Base-by-base conservation (phyloP, 345 rosid genomes). In the Atalantia buxifolia region DNA sequence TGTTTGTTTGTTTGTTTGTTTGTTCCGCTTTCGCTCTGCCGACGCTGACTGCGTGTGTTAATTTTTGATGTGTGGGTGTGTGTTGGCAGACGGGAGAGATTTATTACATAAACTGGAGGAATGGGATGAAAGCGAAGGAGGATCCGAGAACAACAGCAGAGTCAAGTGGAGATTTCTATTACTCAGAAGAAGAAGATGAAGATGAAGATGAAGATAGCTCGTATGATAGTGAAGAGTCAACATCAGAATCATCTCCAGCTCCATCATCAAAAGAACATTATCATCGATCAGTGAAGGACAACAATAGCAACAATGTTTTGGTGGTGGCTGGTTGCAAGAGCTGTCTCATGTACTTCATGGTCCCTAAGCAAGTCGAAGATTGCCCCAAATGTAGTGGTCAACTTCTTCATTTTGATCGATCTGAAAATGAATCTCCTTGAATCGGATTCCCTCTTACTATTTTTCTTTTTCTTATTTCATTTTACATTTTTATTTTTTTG, bases 291-390 rank as follows among this genome's bases (percentile, higher is more conserved):
- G 85, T 78, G 50, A 85, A 81, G 69, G 83, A 82, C 42, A 84
- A 88, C 55, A 88, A 86, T 21, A 85, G 77, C 57, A 53, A 18
- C 22, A 84, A 79, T 27, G 94, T 92, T 24, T 79, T 95, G 82
- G 99, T 95, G 24, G 98, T 95, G 10, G 98, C 90, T 16, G 99
- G 99, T 76, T 95, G 99, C 92, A 93, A 93, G 83, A 88, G 90
- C 84, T 95, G 99, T 82, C 85, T 90, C 21, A 95, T 95, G 94
- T 95, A 95, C 75, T 89, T 85, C 89, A 93, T 95, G 99, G 92
- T 95, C 14, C 96, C 99, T 7, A 93, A 91, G 82, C 87, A 85
- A 66, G 90, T 89, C 27, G 87, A 86, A 80, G 93, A 85, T 76
- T 95, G 99, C 86, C 98, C 98, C 75, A 91, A 88, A 84, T 95